Base-by-base conservation (phyloP, 148 eudicot species). In the Amaranthus hypochondriacus region DNA sequence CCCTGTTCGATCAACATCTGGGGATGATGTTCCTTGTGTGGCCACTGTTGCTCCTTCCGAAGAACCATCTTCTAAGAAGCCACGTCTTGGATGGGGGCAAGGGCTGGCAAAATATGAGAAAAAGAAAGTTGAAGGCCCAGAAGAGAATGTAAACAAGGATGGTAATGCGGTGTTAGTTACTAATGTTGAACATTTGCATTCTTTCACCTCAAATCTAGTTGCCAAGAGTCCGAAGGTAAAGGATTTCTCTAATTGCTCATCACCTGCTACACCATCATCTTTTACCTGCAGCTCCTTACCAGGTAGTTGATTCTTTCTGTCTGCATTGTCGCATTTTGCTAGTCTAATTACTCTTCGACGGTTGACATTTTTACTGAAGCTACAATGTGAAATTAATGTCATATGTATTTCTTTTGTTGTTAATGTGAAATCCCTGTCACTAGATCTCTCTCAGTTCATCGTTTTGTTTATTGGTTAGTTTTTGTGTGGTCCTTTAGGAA, bases 211-310 rank as follows among this genome's bases (percentile, higher is more conserved):
- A 47, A 81, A 66, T 72, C 13, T 85, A 80, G 82, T 79, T 82
- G 86, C 78, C 55, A 85, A 80, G 87, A 90, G 92, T 74, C 92
- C 99, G 48, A 80, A 78, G 66, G 48, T 81, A 64, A 49, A 78
- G 58, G 81, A 83, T 62, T 79, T 84, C 54, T 80, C 86, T 68
- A 92, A 86, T 53, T 92, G 94, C 82, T 86, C 84, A 72, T 96
- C 96, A 49, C 99, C 97, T 76, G 83, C 90, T 42, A 92, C 94
- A 28, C 91, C 92, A 48, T 95, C 93, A 50, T 88, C 97, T 3
- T 83, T 84, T 74, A 89, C 85, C 68, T 90, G 89, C 81, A 90
- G 96, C 76, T 92, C 89, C 21, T 87, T 97, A 66, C 94, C 96
- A 79, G 99, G 99, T 93, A 89, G 39, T 71, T 75, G 6, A 0